Evolutionary conservation across 306 rosid genomes (phyloP).

Genomic region (Ochetophila trinervis): DNA sequence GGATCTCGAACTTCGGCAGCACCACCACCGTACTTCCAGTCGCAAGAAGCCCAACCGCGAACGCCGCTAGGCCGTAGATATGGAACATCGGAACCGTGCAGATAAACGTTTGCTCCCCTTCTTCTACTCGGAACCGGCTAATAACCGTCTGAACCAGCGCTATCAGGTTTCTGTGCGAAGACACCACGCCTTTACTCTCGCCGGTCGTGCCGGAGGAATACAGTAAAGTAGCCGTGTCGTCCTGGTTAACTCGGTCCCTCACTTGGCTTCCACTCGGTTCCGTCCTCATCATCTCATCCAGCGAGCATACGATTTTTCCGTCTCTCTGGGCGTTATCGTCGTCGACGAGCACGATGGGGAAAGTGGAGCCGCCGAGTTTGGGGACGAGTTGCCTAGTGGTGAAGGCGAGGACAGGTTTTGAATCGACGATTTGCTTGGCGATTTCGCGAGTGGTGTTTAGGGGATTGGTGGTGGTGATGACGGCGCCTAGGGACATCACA

Average conservation of each 20-base stretch:
- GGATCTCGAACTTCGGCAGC: slow-evolving; percentile 73
- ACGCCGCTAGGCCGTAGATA: slow-evolving; percentile 68
- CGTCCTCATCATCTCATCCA: slow-evolving; percentile 51
- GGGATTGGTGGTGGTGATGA: slow-evolving; percentile 89
- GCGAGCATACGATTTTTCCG: slow-evolving; percentile 21
- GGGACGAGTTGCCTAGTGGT: slow-evolving; percentile 48
- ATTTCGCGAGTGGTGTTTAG: slow-evolving; percentile 78
- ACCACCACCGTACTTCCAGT: slow-evolving; percentile 68
- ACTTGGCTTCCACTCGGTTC: slow-evolving; percentile 23
- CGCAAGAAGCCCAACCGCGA: slow-evolving; percentile 62
- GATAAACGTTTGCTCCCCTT: slow-evolving; percentile 47
- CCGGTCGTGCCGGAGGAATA: slow-evolving; percentile 96
- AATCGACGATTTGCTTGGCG: slow-evolving; percentile 71
- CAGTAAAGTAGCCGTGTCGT: slow-evolving; percentile 78
- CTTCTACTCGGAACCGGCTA: slow-evolving; percentile 35
- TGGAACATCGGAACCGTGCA: slow-evolving; percentile 96
- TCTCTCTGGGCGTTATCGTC: not conserved
- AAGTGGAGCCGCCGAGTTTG: slow-evolving; percentile 43
- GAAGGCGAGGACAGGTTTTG: slow-evolving; percentile 73
- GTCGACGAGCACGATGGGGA: slow-evolving; percentile 60
- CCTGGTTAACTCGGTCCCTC: slow-evolving; percentile 51
- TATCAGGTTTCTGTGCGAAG: slow-evolving; percentile 68
- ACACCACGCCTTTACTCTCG: slow-evolving; percentile 81
- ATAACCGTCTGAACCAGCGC: slow-evolving; percentile 56
- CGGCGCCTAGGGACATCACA: slow-evolving; percentile 83